A percentile compares a stretch with the other conserved stretches of the same genome.
Conservation (phyloP, 345 rosid genomes). For the Hibiscus mutabilis region DNA sequence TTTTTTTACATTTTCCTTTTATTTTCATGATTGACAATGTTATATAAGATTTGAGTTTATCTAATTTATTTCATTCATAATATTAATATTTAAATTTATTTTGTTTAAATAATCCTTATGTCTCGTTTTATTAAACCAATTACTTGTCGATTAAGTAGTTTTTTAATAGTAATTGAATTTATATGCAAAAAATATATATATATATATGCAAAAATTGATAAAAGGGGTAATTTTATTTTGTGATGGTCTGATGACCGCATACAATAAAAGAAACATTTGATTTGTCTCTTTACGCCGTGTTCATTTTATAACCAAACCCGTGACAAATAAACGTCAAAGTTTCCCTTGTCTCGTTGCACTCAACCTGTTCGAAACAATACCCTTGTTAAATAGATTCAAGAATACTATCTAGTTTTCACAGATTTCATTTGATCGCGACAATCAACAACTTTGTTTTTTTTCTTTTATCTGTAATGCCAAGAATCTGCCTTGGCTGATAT, state of each 20-base stretch:
- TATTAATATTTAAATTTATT: too few relatives aligned
- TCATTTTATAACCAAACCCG: background rate
- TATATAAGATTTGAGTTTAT: too few relatives aligned
- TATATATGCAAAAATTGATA: too few relatives aligned
- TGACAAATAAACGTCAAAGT: background rate
- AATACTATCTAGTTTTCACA: background rate
- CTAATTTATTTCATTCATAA: too few relatives aligned
- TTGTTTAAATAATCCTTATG: too few relatives aligned
- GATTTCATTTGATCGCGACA: background rate
- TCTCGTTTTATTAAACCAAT: too few relatives aligned
- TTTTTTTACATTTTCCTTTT: background rate
- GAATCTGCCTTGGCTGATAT: background rate
- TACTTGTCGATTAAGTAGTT: too few relatives aligned
- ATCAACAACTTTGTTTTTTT: background rate
- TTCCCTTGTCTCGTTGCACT: background rate
- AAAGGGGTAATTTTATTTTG: too few relatives aligned
- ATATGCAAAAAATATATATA: too few relatives aligned
- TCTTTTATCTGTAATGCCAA: background rate
- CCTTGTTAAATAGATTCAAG: background rate
- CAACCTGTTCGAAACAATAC: background rate
- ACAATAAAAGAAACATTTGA: background rate
- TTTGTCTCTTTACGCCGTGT: background rate
- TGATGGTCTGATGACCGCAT: background rate
- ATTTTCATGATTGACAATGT: background rate
- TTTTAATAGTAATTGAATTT: too few relatives aligned